Evolutionary conservation across 2,329 filamentous ascomycete species (phyloP), one percentile per base, ranked within the genome.

Genomic region (Xylariales sp.): DNA sequence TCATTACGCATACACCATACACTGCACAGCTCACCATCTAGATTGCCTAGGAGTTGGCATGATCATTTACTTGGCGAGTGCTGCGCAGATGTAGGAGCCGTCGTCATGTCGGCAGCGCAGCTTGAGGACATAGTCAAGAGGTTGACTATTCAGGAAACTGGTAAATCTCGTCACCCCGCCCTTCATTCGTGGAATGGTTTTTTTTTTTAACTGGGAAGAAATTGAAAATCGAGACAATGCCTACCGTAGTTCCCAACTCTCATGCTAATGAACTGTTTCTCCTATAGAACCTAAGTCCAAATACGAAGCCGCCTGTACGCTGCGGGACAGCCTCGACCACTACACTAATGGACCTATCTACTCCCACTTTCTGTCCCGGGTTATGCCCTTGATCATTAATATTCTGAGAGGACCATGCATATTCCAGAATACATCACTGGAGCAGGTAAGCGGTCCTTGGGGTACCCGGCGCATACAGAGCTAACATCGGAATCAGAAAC

Each of bases 291-390:
- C 91, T 66, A 93, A 93, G 82, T 82, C 89, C 66, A 97, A 94
- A 83, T 87, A 92, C 69, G 93, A 93, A 75, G 90, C 94, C 71
- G 93, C 95, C 69, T 90, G 91, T 60, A 91, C 94, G 72, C 85
- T 99, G 75, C 93, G 96, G 78, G 97, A 99, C 81, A 93, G 88
- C 75, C 90, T 98, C 73, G 97, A 99, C 72, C 87, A 93, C 76
- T 97, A 96, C 83, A 93, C 91, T 62, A 89, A 88, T 75, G 90
- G 92, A 61, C 85, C 87, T 63, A 90, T 90, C 75, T 99, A 98
- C 79, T 82, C 88, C 34, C 85, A 87, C 58, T 98, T 99, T 79
- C 86, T 99, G 68, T 89, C 93, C 77, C 93, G 93, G 81, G 86
- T 97, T 75, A 91, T 98, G 83, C 96, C 96, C 46, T 89, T 97